Conservation (phyloP, 495 filamentous ascomycete species). For the Cercophora scortea region DNA sequence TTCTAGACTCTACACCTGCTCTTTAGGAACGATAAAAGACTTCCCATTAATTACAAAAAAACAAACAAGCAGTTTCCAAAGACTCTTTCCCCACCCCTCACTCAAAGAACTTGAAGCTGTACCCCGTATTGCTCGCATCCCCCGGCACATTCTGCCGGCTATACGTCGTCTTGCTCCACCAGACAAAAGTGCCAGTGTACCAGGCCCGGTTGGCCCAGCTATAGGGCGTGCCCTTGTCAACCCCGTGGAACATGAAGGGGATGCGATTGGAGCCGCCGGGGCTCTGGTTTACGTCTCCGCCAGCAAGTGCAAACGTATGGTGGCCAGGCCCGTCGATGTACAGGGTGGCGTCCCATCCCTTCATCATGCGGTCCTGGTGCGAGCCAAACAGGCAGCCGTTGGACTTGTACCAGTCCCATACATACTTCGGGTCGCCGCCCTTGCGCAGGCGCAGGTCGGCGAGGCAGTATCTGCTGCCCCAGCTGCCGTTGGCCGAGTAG, state of each 20-base stretch:
- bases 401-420: conserved; percentile 11
- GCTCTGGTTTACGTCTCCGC: conserved; percentile 6
- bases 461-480: conserved; percentile 6
- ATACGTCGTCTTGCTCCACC: conserved; percentile 6
- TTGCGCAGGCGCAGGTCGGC: conserved; percentile 5
- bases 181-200: conserved; percentile 8
- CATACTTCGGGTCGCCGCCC: conserved; percentile 6
- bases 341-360: conserved; percentile 8
- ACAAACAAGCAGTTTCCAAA: too few species aligned
- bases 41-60: too few species aligned
- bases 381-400: conserved; percentile 9
- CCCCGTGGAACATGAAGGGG: conserved; percentile 7
- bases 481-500: conserved; percentile 8
- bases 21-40: too few species aligned
- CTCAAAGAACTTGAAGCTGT: conserved; percentile 10
- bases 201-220: conserved; percentile 7
- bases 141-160: conserved; percentile 5
- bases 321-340: conserved; percentile 6
- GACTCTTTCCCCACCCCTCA: background rate
- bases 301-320: conserved; percentile 6
- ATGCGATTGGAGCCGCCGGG: conserved; percentile 2
- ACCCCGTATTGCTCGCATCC: background rate
- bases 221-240: conserved; percentile 8
- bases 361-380: conserved; percentile 7
- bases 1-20: too few species aligned